Evolutionary conservation across 805 yeast genomes (phyloP).

Genomic region (Blastobotrys mokoenaii): DNA sequence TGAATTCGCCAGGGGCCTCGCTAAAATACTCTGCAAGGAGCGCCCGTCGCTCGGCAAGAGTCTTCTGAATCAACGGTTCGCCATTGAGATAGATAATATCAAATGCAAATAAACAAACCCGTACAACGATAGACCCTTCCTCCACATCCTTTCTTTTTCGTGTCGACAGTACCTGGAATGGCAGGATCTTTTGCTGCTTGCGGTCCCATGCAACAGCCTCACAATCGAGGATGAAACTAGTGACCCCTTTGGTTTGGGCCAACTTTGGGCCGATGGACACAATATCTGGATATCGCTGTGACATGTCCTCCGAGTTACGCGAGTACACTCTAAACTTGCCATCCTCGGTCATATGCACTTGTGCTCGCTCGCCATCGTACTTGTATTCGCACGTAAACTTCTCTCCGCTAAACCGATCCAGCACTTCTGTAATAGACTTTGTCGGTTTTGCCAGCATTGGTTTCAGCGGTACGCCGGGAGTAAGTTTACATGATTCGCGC

Average conservation of each 20-base stretch:
- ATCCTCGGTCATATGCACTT: conserved; percentile 70
- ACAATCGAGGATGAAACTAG: conserved; percentile 77
- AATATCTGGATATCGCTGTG: conserved; percentile 89
- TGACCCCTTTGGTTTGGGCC: conserved; percentile 29
- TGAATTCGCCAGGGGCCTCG: conserved; percentile 66
- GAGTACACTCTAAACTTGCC: conserved; percentile 67
- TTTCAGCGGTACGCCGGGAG: conserved; percentile 90
- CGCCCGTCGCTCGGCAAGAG: conserved; percentile 64
- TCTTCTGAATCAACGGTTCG: conserved; percentile 54
- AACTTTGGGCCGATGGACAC: conserved; percentile 58
- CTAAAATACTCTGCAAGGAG: conserved; percentile 48
- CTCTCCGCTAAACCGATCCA: conserved; percentile 79
- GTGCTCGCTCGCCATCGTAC: conserved; percentile 97
- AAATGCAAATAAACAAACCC: conserved; percentile 87
- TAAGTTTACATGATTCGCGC: conserved; percentile 58
- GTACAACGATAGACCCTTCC: conserved; percentile 77
- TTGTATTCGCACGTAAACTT: conserved; percentile 93
- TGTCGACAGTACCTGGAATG: conserved; percentile 88
- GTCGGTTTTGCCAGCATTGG: conserved; percentile 99
- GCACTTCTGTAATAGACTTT: conserved; percentile 81
- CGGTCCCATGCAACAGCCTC: conserved; percentile 98
- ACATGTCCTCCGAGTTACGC: conserved; percentile 95
- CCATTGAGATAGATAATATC: conserved; percentile 74
- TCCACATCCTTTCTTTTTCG: conserved; percentile 91
- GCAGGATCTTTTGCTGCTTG: conserved; percentile 67